Evolutionary conservation across 2,329 filamentous ascomycete species (phyloP).

Genomic region (Sporothrix luriei): DNA sequence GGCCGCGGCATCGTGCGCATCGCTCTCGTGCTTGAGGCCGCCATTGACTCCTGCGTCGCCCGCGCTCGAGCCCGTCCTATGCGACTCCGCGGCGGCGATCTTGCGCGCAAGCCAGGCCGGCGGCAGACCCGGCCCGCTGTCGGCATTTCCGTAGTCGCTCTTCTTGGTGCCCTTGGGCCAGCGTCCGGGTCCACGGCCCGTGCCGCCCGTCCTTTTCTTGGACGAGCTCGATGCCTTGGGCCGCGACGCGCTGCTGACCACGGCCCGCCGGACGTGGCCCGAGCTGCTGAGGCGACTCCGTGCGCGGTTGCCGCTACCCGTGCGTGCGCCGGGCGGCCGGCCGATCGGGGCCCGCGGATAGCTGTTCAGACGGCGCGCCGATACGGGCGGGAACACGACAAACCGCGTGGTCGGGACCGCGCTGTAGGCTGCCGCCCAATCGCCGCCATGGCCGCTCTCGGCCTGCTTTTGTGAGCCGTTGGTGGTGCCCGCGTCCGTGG

Average conservation of each 20-base stretch:
- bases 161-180: constrained; percentile 72
- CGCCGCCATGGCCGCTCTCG: constrained; percentile 37
- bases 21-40: background rate
- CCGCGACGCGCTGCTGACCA: constrained; percentile 42
- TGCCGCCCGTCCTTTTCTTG: constrained; percentile 61
- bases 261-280: constrained; percentile 42
- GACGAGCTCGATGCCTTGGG: constrained; percentile 46
- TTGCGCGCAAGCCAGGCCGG: constrained; percentile 55
- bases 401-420: constrained; percentile 71
- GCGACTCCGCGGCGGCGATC: constrained; percentile 26
- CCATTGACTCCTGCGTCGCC: background rate
- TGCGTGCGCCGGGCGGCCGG: constrained; percentile 46
- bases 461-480: constrained; percentile 34
- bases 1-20: no score
- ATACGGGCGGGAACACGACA: constrained; percentile 73
- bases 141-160: constrained; percentile 67
- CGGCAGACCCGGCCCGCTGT: constrained; percentile 65
- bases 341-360: constrained; percentile 49
- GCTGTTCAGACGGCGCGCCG: constrained; percentile 51
- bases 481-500: constrained; percentile 14
- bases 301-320: constrained; percentile 45
- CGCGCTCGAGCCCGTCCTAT: constrained; percentile 6
- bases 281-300: constrained; percentile 46
- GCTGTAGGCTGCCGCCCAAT: constrained; percentile 55
- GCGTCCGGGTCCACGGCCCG: constrained; percentile 64